phyloP scores from a whole-genome alignment of 768 basidiomycete species.

The Polyporus arcularius region DNA sequence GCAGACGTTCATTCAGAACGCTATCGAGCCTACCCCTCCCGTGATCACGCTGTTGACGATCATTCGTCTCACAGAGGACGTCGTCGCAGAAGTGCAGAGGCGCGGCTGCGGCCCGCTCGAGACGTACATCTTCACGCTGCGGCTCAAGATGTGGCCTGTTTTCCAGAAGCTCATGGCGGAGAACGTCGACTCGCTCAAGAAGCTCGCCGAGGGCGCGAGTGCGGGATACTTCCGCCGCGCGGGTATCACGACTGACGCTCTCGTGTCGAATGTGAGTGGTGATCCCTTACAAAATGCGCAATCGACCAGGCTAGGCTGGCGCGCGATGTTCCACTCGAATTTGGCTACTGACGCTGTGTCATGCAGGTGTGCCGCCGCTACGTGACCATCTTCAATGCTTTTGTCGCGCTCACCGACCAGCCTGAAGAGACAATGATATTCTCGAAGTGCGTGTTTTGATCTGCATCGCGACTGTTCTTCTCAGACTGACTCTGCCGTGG shows the following conservation, averaged over 20 bases:
- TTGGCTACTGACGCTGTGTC: too few species aligned
- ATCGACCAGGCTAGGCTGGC: too few species aligned
- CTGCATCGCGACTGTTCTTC: background rate
- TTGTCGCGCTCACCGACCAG: slow-evolving; percentile 77
- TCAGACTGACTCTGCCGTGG: background rate
- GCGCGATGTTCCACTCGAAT: too few species aligned
- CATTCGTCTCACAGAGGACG: slow-evolving; percentile 86
- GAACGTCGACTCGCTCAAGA: slow-evolving; percentile 80
- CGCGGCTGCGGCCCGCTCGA: slow-evolving; percentile 82
- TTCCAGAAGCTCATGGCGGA: slow-evolving; percentile 90
- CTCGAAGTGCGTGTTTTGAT: slow-evolving; percentile 65
- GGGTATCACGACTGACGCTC: slow-evolving; percentile 63
- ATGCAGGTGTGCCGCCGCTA: slow-evolving; percentile 75
- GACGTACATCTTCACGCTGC: slow-evolving; percentile 75
- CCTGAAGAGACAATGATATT: slow-evolving; percentile 97
- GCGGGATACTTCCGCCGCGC: slow-evolving; percentile 65
- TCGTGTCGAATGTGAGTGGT: slow-evolving; percentile 43
- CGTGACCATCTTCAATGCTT: slow-evolving; percentile 76
- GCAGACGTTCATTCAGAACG: slow-evolving; percentile 67
- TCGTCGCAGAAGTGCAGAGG: slow-evolving; percentile 72
- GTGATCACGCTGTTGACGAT: slow-evolving; percentile 82
- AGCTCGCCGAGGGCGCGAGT: slow-evolving; percentile 72
- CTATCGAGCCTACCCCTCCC: slow-evolving; percentile 74
- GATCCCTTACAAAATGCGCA: background rate
- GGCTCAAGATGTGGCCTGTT: slow-evolving; percentile 89